Evolutionary conservation across 2,329 filamentous ascomycete species (phyloP), one percentile per base, ranked within the genome.

Genomic region (Diplocarpon mali): DNA sequence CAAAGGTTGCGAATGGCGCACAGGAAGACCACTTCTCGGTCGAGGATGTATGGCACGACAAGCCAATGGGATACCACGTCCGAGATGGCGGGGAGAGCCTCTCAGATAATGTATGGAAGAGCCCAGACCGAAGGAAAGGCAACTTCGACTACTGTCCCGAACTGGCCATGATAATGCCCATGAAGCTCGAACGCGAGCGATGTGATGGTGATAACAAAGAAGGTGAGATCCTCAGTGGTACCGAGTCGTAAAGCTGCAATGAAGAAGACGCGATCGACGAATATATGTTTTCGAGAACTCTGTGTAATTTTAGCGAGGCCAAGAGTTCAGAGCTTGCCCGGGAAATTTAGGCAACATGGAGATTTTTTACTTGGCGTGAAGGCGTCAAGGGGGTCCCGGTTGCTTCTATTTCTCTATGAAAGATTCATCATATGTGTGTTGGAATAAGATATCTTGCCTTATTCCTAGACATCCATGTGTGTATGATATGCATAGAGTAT

Each of bases 91-190:
- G 71, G 35, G 54, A 46, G 3, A 50, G 60, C 16, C 58, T 75
- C 3, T 54, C 64, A 15, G 65, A 66, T 16, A 61, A 56, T 2
- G 67, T 75, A 13, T 76, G 73, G 73, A 65, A 65, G 46, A 60
- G 69, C 40, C 60, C 58, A 2, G 55, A 52, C 1, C 62, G 66
- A 48, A 63, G 73, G 29, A 64, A 68, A 51, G 58, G 65, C 42
- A 72, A 75, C 17, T 70, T 74, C 50, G 62, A 69, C 14, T 77
- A 76, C 59, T 77, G 74, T 49, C 74, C 73, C 1, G 73, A 77
- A 57, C 57, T 77, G 15, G 68, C 64, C 50, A 63, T 76, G 56
- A 70, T 75, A 46, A 67, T 76, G 65, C 67, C 71, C 35, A 76
- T 77, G 73, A 74, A 73, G 58, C 59, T 74, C 10, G 69, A 72